Evolutionary conservation across 768 basidiomycete species (phyloP).

Genomic region (Tephrocybe sp.): DNA sequence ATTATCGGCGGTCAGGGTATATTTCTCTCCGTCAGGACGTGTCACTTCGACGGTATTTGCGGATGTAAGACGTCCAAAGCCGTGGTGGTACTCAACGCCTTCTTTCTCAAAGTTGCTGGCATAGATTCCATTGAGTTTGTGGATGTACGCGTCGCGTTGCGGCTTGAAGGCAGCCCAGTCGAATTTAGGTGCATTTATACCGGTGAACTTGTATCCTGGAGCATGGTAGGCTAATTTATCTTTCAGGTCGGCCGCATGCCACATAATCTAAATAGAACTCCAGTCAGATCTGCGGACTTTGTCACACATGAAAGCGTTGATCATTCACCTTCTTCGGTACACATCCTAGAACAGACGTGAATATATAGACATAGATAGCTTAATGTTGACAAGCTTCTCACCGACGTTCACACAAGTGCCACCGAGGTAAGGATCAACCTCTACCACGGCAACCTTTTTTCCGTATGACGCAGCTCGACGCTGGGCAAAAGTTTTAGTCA

Average conservation of each 20-base stretch:
- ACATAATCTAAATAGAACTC: slow-evolving; percentile 77
- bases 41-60: slow-evolving; percentile 73
- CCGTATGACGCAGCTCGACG: slow-evolving; percentile 91
- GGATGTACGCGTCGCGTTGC: slow-evolving; percentile 95
- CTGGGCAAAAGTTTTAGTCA: slow-evolving; percentile 36
- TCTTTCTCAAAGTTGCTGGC: slow-evolving; percentile 87
- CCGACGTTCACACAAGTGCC: slow-evolving; percentile 99
- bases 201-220: slow-evolving; percentile 71
- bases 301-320: neutral
- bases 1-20: slow-evolving; percentile 73
- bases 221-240: slow-evolving; percentile 81
- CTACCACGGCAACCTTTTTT: slow-evolving; percentile 90
- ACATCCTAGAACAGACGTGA: slow-evolving; percentile 58
- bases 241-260: slow-evolving; percentile 90
- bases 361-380: neutral
- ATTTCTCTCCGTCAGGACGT: slow-evolving; percentile 63
- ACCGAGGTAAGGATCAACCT: slow-evolving; percentile 72
- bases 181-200: slow-evolving; percentile 61
- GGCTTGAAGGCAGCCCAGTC: slow-evolving; percentile 91
- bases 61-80: slow-evolving; percentile 72
- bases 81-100: slow-evolving; percentile 83
- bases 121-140: slow-evolving; percentile 86
- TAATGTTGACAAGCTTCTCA: slow-evolving; percentile 33
- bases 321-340: slow-evolving; percentile 85
- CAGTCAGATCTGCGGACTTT: neutral